Base-by-base conservation (phyloP, 1,139 yeast genomes). In the Yamadazyma diddensiae region DNA sequence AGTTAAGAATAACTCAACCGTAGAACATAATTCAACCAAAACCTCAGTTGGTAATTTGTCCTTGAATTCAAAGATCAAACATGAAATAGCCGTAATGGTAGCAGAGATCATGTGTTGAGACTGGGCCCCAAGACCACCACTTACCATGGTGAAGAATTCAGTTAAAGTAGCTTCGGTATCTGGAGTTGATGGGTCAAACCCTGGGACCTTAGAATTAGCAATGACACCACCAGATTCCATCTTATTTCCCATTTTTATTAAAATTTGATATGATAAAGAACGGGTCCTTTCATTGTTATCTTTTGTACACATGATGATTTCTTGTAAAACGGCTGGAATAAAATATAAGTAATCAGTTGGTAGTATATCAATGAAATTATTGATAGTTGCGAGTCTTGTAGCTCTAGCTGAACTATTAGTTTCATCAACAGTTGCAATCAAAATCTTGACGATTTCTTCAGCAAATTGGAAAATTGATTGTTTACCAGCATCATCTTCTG, bases 91-190 rank as follows among this genome's bases (percentile, higher is more conserved):
- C 6, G 96, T 87, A 45, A 94, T 80, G 11, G 97, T 82, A 12
- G 97, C 97, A 50, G 96, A 85, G 29, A 92, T 84, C 96, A 90
- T 90, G 58, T 90, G 95, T 20, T 94, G 92, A 25, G 94, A 76
- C 47, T 83, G 82, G 34, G 96, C 97, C 22, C 94, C 96, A 46
- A 94, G 71, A 62, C 98, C 99, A 28, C 97, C 98, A 59, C 94
- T 79, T 15, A 92, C 83, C 84, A 92, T 87, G 21, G 94, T 87
- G 64, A 92, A 86, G 53, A 70, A 88, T 59, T 88, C 97, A 28
- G 79, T 73, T 40, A 92, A 69, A 12, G 78, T 70, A 7, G 95
- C 95, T 35, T 73, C 68, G 1, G 82, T 67, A 38, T 75, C 73
- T 11, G 82, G 82, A 24, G 79, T 74, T 13, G 65, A 68, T 11